Conservation (phyloP, 371 early-diverging fungal species). For the Ordospora pajunii region DNA sequence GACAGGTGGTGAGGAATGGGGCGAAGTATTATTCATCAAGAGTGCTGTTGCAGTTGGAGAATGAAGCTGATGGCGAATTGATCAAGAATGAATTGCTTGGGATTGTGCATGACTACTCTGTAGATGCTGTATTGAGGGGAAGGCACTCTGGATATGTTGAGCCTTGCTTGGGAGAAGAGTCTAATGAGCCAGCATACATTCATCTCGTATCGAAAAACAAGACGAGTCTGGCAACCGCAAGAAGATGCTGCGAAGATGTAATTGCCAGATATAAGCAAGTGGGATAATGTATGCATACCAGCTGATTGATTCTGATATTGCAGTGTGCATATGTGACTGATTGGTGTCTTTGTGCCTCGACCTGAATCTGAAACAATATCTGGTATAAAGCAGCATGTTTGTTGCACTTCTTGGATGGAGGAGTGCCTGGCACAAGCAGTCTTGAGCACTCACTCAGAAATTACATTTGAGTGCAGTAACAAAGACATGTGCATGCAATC, state of each 20-base stretch:
- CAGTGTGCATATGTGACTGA: too few relatives aligned
- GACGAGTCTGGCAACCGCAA: not conserved
- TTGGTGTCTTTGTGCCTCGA: not conserved
- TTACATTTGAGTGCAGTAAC: not conserved
- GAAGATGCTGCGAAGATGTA: not conserved
- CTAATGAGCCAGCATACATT: slow-evolving; percentile 8
- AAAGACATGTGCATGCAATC: not conserved
- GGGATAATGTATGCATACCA: not conserved
- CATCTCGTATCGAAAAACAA: not conserved
- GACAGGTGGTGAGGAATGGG: not conserved
- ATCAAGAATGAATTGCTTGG: not conserved
- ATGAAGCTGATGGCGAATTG: not conserved
- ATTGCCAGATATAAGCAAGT: not conserved
- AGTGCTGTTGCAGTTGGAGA: not conserved
- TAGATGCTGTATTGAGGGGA: not conserved
- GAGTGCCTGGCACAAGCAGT: not conserved
- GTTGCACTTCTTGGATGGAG: not conserved
- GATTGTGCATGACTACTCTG: not conserved
- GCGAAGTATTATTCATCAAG: not conserved
- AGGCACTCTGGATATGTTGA: slow-evolving; percentile 2
- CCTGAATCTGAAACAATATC: not conserved
- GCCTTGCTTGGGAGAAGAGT: not conserved
- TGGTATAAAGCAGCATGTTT: slow-evolving; percentile 6
- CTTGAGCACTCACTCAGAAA: not conserved
- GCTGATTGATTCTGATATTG: not conserved